These are phyloP conservation scores for Eucalyptus guilfoylei DNA, from an alignment of 345 rosid genomes.

Conservation along the genomic window DNA sequence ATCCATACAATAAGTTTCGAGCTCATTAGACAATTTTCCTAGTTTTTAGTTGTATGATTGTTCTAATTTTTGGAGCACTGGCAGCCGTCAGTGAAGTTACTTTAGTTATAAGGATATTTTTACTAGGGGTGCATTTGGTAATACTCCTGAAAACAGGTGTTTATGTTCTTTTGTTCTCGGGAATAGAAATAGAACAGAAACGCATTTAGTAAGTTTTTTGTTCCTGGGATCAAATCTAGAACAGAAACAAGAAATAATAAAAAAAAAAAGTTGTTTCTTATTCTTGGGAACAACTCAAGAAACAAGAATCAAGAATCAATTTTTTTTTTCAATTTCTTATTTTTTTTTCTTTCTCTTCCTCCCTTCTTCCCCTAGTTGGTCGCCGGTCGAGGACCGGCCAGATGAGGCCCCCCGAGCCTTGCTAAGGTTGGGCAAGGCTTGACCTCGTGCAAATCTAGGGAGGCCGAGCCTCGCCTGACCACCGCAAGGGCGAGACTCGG, in stretches of 20 bases:
- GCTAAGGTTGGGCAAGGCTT: too few species aligned
- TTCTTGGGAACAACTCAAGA: too few species aligned
- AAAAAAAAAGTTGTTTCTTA: too few species aligned
- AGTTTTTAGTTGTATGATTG: neutral
- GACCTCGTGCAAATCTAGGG: accelerated
- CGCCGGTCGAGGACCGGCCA: accelerated
- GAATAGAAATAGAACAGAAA: too few species aligned
- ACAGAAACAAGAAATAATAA: accelerated
- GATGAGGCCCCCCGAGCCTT: too few species aligned
- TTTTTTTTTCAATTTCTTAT: too few species aligned
- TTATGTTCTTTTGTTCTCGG: accelerated
- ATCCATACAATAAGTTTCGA: neutral
- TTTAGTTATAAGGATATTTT: neutral
- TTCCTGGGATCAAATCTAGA: accelerated
- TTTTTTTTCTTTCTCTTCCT: too few species aligned
- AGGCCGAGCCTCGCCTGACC: too few species aligned
- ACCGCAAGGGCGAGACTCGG: accelerated
- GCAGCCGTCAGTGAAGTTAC: accelerated
- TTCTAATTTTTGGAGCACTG: accelerated
- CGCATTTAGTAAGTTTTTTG: too few species aligned
- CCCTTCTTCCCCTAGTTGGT: too few species aligned
- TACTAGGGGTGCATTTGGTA: too few species aligned
- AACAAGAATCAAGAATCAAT: too few species aligned
- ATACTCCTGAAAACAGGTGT: accelerated
- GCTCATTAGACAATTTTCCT: neutral